Conservation (phyloP, 1,139 yeast genomes). For the Kazachstania sp. region DNA sequence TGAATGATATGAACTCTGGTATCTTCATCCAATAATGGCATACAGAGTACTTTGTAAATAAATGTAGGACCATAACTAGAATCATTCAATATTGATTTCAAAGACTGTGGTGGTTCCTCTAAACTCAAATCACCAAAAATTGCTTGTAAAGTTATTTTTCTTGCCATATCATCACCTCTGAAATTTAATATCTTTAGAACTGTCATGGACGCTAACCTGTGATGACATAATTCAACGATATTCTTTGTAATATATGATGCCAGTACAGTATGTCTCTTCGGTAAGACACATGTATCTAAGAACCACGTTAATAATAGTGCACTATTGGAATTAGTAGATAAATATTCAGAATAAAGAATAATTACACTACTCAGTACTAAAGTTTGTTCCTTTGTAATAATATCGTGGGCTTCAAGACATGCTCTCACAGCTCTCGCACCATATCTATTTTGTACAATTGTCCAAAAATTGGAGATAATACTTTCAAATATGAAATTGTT, state of each 20-base stretch:
- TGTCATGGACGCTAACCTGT: constrained; percentile 79
- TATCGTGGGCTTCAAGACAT: constrained; percentile 67
- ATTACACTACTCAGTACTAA: constrained; percentile 73
- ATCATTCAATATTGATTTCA: constrained; percentile 49
- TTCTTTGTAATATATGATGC: constrained; percentile 56
- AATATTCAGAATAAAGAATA: constrained; percentile 66
- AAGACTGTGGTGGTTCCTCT: constrained; percentile 32
- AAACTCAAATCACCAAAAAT: constrained; percentile 45
- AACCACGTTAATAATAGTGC: constrained; percentile 89
- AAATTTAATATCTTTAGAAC: constrained; percentile 69
- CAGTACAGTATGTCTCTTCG: constrained; percentile 47
- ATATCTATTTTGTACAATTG: constrained; percentile 79
- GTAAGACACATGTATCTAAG: constrained; percentile 71
- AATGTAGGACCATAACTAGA: constrained; percentile 76
- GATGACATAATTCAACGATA: constrained; percentile 62
- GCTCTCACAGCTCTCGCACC: constrained; percentile 96
- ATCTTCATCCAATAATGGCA: constrained; percentile 49
- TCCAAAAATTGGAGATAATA: constrained; percentile 68
- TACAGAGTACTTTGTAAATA: constrained; percentile 65
- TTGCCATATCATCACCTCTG: constrained; percentile 55
- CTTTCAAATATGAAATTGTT: constrained; percentile 86
- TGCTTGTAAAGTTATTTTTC: constrained; percentile 51
- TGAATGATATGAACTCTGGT: constrained; percentile 50
- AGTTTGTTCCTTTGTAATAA: constrained; percentile 56
- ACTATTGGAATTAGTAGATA: constrained; percentile 81